phyloP scores from a whole-genome alignment of 2,329 filamentous ascomycete species.

The Fusarium anthophilum region DNA sequence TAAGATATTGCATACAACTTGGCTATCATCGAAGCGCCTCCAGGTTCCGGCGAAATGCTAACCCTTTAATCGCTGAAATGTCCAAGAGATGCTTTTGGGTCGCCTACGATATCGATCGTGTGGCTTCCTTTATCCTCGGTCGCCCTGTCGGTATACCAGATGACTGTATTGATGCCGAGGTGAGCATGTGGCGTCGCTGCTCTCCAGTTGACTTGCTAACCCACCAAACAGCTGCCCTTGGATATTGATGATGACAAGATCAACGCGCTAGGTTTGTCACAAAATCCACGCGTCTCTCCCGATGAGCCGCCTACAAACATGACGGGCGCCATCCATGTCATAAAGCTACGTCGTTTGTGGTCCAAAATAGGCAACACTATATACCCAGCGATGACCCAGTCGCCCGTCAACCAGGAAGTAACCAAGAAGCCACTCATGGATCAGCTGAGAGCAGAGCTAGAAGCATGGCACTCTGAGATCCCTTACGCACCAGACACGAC shows the following conservation, averaged over 20 bases:
- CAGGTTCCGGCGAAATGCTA: conserved; percentile 26
- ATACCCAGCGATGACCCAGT: conserved; percentile 30
- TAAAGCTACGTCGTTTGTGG: conserved; percentile 45
- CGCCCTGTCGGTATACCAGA: conserved; percentile 28
- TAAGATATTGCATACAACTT: conserved; percentile 24
- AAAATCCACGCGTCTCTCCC: conserved; percentile 9
- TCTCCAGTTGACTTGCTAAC: neutral
- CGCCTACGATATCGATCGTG: conserved; percentile 27
- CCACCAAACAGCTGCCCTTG: conserved; percentile 2
- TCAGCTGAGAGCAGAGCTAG: conserved; percentile 37
- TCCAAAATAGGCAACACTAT: conserved; percentile 42
- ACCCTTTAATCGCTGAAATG: conserved; percentile 28
- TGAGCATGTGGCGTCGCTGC: neutral
- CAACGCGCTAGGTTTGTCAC: conserved; percentile 11
- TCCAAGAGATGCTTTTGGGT: conserved; percentile 33
- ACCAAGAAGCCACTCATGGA: conserved; percentile 29
- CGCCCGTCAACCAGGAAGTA: conserved; percentile 1
- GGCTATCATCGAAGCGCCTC: conserved; percentile 27
- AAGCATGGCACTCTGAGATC: conserved; percentile 39
- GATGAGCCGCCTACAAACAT: conserved; percentile 40
- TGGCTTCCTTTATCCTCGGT: conserved; percentile 26
- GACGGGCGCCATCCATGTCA: conserved; percentile 44
- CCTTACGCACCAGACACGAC: conserved; percentile 23
- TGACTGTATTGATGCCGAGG: conserved; percentile 29
- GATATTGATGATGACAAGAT: conserved; percentile 31